Evolutionary conservation across 1,139 yeast genomes (phyloP).

Genomic region (Yamadazyma siamensis): DNA sequence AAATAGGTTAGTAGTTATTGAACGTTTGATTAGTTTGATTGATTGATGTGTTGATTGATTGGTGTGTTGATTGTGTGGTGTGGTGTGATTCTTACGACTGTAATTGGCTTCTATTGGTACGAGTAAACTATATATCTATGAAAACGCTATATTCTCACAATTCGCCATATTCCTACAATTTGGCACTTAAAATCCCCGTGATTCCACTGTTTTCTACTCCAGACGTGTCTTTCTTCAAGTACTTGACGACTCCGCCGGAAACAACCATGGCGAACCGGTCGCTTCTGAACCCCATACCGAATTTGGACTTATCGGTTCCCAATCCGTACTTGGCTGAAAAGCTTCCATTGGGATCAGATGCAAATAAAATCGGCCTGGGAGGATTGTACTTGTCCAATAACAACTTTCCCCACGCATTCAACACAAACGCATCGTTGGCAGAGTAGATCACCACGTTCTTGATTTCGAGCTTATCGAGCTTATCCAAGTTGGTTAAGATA

Average conservation of each 20-base stretch:
- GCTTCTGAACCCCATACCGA: slow-evolving; percentile 62
- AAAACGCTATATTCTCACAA: too few species aligned
- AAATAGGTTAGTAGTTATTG: slow-evolving; percentile 14
- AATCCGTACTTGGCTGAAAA: slow-evolving; percentile 50
- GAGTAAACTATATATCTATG: too few species aligned
- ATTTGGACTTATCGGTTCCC: slow-evolving; percentile 34
- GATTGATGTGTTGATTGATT: too few species aligned
- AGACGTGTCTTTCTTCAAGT: slow-evolving; percentile 12
- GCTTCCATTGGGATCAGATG: slow-evolving; percentile 67
- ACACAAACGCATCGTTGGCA: slow-evolving; percentile 15
- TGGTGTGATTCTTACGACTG: too few species aligned
- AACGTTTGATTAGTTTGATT: not conserved
- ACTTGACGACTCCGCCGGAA: slow-evolving; percentile 11
- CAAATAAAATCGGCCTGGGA: slow-evolving; percentile 49
- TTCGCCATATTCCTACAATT: too few species aligned
- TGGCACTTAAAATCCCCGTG: slow-evolving; percentile 60
- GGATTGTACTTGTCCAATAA: slow-evolving; percentile 12
- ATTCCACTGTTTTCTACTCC: slow-evolving; percentile 51
- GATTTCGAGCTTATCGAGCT: slow-evolving; percentile 32
- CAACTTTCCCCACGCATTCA: slow-evolving; percentile 34
- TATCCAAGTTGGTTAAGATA: slow-evolving; percentile 48
- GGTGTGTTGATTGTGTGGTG: too few species aligned
- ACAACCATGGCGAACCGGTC: slow-evolving; percentile 72
- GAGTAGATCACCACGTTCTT: slow-evolving; percentile 15
- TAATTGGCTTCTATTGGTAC: too few species aligned